Base-by-base conservation (phyloP, 305 asterid genomes). In the Petunia hybrid region DNA sequence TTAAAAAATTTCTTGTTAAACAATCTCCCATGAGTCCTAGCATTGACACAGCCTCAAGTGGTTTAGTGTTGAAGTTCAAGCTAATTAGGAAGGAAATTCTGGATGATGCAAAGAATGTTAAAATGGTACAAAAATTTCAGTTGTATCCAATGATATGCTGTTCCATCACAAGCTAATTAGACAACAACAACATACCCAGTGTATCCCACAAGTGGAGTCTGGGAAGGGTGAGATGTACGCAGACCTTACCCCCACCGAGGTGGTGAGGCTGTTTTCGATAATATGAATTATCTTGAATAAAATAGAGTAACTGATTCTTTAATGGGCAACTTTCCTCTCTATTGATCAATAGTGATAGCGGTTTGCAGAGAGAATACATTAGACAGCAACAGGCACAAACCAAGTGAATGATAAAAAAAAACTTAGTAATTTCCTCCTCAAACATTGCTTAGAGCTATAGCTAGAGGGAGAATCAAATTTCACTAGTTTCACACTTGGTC, bases 311-410 rank as follows among this genome's bases (percentile, higher is more conserved):
- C 16, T 39, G 16, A 42, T 68, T 68, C 56, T 8, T 43, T 68
- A 68, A 42, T n/a, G 56, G 55, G 8, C n/a, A 68, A 68, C 1
- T 16, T 42, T 68, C 43, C 56, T 4, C 39, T 68, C n/a, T 42
- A 41, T 16, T 8, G 55, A 68, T 68, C 76, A 42, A 14, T 42
- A 42, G 56, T 22, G 31, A 8, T 68, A 8, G 43, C 41, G 53
- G 75, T 68, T 42, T 41, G 76, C 56, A n/a, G 56, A n/a, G 56
- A 22, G 39, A 68, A 42, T 42, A 68, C n/a, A 68, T 66, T 68
- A 68, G 40, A 68, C 39, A 68, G 56, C 75, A n/a, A 67, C 6
- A 67, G 53, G 75, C 76, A 42, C 76, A 42, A 68, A 8, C 56
- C n/a, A 68, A 68, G 76, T 68, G 56, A 42, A 68, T 42, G 12